Conservation (phyloP, 306 rosid genomes). For the Fragaria iinumae region DNA sequence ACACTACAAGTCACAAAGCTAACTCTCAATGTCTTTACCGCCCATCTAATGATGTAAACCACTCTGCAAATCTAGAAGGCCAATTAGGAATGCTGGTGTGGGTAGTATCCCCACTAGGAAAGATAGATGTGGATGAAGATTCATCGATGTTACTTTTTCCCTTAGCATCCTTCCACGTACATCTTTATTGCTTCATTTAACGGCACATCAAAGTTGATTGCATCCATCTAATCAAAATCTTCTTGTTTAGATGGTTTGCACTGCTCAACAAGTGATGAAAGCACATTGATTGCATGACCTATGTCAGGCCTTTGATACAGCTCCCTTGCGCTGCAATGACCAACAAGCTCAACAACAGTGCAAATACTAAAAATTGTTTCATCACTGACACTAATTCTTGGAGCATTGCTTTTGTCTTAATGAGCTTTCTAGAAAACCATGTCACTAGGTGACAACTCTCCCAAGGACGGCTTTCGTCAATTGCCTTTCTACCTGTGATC, state of each 20-base stretch:
- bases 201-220: constrained; percentile 57
- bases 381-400: constrained; percentile 46
- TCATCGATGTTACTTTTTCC: constrained; percentile 30
- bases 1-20: not conserved
- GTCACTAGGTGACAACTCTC: constrained; percentile 77
- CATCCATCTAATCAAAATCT: constrained; percentile 40
- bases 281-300: constrained; percentile 71
- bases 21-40: constrained; percentile 34
- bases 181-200: constrained; percentile 59
- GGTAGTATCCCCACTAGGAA: constrained; percentile 37
- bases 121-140: constrained; percentile 28
- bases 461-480: constrained; percentile 68
- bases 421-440: constrained; percentile 66
- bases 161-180: constrained; percentile 58
- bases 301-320: constrained; percentile 84
- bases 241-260: constrained; percentile 69
- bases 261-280: constrained; percentile 66
- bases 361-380: constrained; percentile 49
- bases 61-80: constrained; percentile 51
- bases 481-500: constrained; percentile 71
- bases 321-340: constrained; percentile 78
- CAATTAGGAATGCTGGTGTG: constrained; percentile 57
- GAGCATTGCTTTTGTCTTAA: constrained; percentile 36
- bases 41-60: constrained; percentile 47
- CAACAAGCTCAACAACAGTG: constrained; percentile 69